Evolutionary conservation across 768 basidiomycete species (phyloP).

Genomic region (Kwoniella dendrophila): DNA sequence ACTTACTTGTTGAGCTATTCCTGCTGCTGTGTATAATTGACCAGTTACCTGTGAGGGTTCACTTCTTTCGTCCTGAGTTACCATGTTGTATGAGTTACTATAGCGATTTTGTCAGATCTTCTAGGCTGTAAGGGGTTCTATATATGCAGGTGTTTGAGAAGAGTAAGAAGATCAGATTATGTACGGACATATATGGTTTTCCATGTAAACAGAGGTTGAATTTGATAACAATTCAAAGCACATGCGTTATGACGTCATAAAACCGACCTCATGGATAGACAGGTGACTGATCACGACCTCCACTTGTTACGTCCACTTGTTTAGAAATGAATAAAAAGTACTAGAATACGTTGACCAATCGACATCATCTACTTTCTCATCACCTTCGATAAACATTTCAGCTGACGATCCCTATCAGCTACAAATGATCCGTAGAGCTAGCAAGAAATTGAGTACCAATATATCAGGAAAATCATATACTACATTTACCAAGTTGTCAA

Average conservation of each 20-base stretch:
- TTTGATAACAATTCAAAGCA: not conserved
- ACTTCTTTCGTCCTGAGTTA: constrained; percentile 15
- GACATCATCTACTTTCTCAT: not conserved
- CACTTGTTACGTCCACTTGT: constrained; percentile 10
- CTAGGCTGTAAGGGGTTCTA: not conserved
- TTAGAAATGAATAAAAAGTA: not conserved
- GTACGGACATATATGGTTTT: not conserved
- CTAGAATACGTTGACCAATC: not conserved
- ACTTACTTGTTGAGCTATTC: constrained; percentile 15
- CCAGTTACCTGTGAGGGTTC: constrained; percentile 20
- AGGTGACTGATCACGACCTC: constrained; percentile 16
- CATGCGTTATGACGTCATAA: constrained; percentile 17
- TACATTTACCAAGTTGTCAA: no score
- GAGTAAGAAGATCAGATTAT: no score
- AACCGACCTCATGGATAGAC: not conserved
- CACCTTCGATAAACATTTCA: not conserved
- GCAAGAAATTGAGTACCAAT: no score
- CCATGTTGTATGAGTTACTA: constrained; percentile 2
- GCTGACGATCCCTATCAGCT: not conserved
- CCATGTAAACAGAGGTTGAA: not conserved
- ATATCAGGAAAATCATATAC: no score
- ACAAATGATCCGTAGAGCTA: not conserved
- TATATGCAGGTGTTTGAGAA: not conserved
- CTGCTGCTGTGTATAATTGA: constrained; percentile 13
- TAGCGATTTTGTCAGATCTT: not conserved